Evolutionary conservation across 2,329 filamentous ascomycete genomes (phyloP).

Genomic region (Trichoderma sp.): DNA sequence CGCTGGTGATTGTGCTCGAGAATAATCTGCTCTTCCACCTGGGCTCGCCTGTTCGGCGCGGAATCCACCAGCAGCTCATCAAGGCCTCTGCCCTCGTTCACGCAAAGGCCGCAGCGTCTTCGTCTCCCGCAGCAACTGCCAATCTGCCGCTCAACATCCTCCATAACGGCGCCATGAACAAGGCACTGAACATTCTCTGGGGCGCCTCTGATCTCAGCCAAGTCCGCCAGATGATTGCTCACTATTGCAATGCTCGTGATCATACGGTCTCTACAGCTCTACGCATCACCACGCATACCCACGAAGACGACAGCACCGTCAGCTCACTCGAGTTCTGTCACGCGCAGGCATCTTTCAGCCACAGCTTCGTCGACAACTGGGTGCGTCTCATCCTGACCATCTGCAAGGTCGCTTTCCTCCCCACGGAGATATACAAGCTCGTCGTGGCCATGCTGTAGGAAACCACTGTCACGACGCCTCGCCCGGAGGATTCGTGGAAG

Average conservation of each 20-base stretch:
- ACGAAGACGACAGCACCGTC: conserved; percentile 11
- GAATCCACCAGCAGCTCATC: background rate
- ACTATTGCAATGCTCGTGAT: background rate
- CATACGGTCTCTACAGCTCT: background rate
- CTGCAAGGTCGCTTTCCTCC: conserved; percentile 26
- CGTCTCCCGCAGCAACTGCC: background rate
- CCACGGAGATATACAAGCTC: conserved; percentile 11
- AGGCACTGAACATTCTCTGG: conserved; percentile 13
- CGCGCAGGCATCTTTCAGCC: conserved; percentile 26
- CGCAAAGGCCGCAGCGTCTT: background rate
- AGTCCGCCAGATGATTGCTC: background rate
- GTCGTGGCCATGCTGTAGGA: conserved; percentile 21
- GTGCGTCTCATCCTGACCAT: conserved; percentile 24
- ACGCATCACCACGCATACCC: background rate
- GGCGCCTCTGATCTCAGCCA: background rate
- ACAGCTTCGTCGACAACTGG: conserved; percentile 26
- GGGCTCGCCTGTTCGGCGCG: conserved; percentile 8
- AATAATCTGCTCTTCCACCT: conserved; percentile 25
- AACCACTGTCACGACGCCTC: background rate
- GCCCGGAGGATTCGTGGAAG: conserved; percentile 14
- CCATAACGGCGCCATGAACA: background rate
- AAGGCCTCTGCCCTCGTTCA: background rate
- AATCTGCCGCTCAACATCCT: conserved; percentile 17
- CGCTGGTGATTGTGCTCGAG: conserved; percentile 54
- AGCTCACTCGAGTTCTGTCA: conserved; percentile 29